These are phyloP conservation scores for Argentina anserina DNA, from an alignment of 306 rosid genomes.

Conservation along the genomic window DNA sequence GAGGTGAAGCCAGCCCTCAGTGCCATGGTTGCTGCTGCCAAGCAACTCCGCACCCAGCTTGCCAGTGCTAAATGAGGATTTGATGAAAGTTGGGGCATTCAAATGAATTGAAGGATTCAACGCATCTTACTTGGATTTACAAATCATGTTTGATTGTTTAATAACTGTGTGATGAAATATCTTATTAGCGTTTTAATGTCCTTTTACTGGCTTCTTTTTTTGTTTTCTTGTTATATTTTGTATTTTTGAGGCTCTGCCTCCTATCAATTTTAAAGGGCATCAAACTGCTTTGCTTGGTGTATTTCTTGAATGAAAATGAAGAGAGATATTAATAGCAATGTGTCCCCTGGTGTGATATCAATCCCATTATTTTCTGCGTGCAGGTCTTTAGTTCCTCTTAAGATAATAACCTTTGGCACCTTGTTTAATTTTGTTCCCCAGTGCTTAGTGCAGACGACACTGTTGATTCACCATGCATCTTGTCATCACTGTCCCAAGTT, in stretches of 20 bases:
- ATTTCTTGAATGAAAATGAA: slow-evolving; percentile 8
- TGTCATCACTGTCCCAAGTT: too few species aligned
- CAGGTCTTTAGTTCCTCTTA: background rate
- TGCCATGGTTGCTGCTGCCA: slow-evolving; percentile 81
- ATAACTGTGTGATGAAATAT: slow-evolving; percentile 48
- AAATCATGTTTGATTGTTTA: slow-evolving; percentile 33
- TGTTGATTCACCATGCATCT: too few species aligned
- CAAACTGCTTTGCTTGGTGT: slow-evolving; percentile 12
- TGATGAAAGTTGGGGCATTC: background rate
- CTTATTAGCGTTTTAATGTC: slow-evolving; percentile 32
- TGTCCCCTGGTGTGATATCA: background rate
- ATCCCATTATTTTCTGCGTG: background rate
- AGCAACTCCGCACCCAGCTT: slow-evolving; percentile 72
- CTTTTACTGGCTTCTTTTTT: slow-evolving; percentile 31
- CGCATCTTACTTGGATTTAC: slow-evolving; percentile 20
- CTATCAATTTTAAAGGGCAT: slow-evolving; percentile 19
- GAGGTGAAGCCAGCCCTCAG: slow-evolving; percentile 84
- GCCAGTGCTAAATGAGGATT: slow-evolving; percentile 58
- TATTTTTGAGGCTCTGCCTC: slow-evolving; percentile 45
- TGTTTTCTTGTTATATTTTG: slow-evolving; percentile 23
- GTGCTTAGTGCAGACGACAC: too few species aligned
- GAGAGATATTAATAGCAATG: slow-evolving; percentile 12
- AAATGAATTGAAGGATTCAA: slow-evolving; percentile 1
- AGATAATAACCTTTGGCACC: too few species aligned
- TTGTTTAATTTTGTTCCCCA: too few species aligned